phyloP scores from a whole-genome alignment of 345 rosid species.

The rapeseed (Brassica napus) region Da-Ae NC_063444.1:15174501-15175000 shows the following conservation, averaged over 20 bases:
- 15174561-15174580: conserved; percentile 97
- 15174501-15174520: not conserved
- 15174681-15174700: not conserved
- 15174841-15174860: conserved; percentile 64
- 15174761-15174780: conserved; percentile 47
- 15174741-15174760: conserved; percentile 63
- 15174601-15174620: conserved; percentile 93
- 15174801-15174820: conserved; percentile 62
- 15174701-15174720: conserved; percentile 99
- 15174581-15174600: conserved; percentile 96
- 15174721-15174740: conserved; percentile 88
- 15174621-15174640: conserved; percentile 65
- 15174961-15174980: conserved; percentile 68
- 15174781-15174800: conserved; percentile 57
- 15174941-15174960: conserved; percentile 96
- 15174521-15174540: conserved; percentile 85
- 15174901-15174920: conserved; percentile 96
- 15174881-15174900: conserved; percentile 91
- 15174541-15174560: conserved; percentile 95
- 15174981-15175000: not conserved
- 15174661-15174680: not conserved
- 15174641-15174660: not conserved
- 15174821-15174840: conserved; percentile 90
- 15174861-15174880: conserved; percentile 64
- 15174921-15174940: conserved; percentile 71